Percentiles rank a stretch among this genome's conserved stretches.
Conservation (phyloP, 306 rosid species). For the Morella rubra region DNA sequence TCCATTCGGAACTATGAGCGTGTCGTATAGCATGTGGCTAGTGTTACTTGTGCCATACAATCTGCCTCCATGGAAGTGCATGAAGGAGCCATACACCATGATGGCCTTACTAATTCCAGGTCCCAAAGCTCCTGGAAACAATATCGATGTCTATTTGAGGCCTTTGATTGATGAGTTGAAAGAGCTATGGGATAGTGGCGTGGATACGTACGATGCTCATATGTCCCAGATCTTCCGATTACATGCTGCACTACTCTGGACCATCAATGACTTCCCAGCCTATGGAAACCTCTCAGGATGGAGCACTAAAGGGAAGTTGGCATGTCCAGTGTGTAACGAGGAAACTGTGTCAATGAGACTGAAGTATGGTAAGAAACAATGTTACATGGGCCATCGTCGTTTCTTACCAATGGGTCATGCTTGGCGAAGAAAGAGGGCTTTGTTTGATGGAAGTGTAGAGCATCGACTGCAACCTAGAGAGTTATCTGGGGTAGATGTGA, state of each 20-base stretch:
- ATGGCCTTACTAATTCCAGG: too few relatives aligned
- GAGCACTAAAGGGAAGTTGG: not conserved
- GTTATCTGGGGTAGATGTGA: not conserved
- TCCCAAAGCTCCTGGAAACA: too few relatives aligned
- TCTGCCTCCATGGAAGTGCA: too few relatives aligned
- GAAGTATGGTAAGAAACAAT: not conserved
- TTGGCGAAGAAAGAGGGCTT: not conserved
- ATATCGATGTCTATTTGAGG: too few relatives aligned
- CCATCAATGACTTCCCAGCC: conserved; percentile 11
- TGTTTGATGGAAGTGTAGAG: too few relatives aligned
- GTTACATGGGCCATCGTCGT: not conserved
- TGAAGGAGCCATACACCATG: too few relatives aligned
- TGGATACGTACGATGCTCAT: not conserved
- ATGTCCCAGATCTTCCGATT: not conserved
- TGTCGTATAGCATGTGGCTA: too few relatives aligned
- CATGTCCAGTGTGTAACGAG: not conserved
- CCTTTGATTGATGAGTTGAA: too few relatives aligned
- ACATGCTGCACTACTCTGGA: not conserved
- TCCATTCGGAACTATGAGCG: too few relatives aligned
- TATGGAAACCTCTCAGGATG: not conserved
- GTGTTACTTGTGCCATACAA: too few relatives aligned
- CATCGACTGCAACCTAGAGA: not conserved
- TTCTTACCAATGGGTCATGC: not conserved
- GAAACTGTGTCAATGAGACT: not conserved
- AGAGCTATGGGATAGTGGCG: not conserved